Evolutionary conservation across 2,329 filamentous ascomycete genomes (phyloP).

Genomic region (Penicillium sp.): DNA sequence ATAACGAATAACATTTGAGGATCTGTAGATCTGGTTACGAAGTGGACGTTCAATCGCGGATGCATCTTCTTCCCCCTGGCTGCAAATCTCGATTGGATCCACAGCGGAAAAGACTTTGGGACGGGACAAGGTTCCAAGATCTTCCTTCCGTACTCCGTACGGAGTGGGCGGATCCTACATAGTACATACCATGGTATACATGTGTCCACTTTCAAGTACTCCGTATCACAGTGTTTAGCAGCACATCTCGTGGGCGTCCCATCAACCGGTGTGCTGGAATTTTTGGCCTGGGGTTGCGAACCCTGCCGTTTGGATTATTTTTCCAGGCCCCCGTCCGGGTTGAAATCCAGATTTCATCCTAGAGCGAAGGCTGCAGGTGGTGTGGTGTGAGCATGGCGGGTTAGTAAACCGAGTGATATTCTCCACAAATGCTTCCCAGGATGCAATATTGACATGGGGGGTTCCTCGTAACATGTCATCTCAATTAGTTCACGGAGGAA

Average conservation of each 20-base stretch:
- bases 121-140: constrained; percentile 2
- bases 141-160: background rate
- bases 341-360: background rate
- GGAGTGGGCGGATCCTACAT: background rate
- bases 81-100: background rate
- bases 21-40: background rate
- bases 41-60: background rate
- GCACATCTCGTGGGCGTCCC: constrained; percentile 6
- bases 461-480: background rate
- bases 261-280: constrained; percentile 8
- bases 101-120: background rate
- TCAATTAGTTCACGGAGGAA: background rate
- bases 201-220: background rate
- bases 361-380: background rate
- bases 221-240: background rate
- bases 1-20: background rate
- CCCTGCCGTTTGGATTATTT: background rate
- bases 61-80: background rate
- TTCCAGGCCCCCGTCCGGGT: background rate
- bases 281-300: background rate
- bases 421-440: background rate
- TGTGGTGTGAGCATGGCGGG: background rate
- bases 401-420: background rate
- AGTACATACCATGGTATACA: background rate
- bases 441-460: background rate